phyloP scores from a whole-genome alignment of 208 protist genomes.

The Wallacemonas sp. region DNA sequence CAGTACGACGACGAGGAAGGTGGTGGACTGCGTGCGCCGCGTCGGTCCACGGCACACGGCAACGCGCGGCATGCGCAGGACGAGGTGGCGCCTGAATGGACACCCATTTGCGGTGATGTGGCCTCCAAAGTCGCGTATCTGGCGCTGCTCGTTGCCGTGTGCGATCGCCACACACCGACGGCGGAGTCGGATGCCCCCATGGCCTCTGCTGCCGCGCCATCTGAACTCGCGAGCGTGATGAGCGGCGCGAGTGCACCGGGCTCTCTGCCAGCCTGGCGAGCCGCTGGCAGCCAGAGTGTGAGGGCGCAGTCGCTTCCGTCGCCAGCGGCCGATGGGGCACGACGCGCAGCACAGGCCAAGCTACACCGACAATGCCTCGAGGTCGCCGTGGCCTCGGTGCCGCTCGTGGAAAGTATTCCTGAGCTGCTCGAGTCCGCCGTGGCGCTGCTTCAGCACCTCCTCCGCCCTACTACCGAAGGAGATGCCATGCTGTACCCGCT shows the following conservation, averaged over 20 bases:
- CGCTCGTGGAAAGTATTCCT: constrained; percentile 61
- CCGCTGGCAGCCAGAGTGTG: neutral
- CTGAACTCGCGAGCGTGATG: neutral
- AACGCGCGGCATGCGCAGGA: neutral
- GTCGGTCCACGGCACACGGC: neutral
- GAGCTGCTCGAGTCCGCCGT: constrained; percentile 48
- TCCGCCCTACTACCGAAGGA: constrained; percentile 20
- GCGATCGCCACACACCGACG: neutral
- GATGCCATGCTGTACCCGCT: too few relatives aligned
- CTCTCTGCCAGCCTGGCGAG: neutral
- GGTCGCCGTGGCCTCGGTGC: constrained; percentile 45
- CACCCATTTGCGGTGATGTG: constrained; percentile 30
- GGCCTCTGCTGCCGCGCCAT: too few relatives aligned
- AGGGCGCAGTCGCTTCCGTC: neutral
- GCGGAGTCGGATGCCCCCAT: too few relatives aligned
- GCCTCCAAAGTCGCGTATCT: constrained; percentile 45
- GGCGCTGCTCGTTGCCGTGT: constrained; percentile 32
- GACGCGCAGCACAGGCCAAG: constrained; percentile 1
- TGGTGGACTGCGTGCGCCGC: neutral
- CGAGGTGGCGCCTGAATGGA: neutral
- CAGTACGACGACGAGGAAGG: neutral
- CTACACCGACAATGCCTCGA: constrained; percentile 30
- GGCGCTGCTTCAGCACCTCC: constrained; percentile 44
- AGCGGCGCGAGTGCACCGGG: neutral
- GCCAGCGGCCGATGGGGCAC: neutral